Conservation (phyloP, 305 asterid species). For the Stenogyne calaminthoides region DNA sequence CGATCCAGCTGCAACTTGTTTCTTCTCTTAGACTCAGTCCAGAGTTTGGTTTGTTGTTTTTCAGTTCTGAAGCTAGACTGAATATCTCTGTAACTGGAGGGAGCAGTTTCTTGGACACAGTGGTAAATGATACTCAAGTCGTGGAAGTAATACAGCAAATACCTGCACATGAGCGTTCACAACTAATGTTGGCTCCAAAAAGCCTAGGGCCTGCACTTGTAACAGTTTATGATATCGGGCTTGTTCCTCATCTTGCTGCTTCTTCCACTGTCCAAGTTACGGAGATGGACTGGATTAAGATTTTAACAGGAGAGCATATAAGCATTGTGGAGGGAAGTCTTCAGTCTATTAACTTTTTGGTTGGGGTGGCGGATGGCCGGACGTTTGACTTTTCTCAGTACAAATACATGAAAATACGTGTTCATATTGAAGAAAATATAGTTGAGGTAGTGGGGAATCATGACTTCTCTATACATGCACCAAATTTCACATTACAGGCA, state of each 20-base stretch:
- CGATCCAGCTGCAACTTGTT: conserved; percentile 75
- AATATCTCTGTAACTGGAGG: conserved; percentile 86
- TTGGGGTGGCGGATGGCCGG: conserved; percentile 68
- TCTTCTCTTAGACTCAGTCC: conserved; percentile 78
- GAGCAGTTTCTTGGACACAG: conserved; percentile 65
- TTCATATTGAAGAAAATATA: conserved; percentile 65
- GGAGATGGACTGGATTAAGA: conserved; percentile 86
- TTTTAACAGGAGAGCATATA: conserved; percentile 60
- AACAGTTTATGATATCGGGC: conserved; percentile 75
- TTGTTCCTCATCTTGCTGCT: conserved; percentile 74
- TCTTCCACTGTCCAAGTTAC: conserved; percentile 77
- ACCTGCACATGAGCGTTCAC: conserved; percentile 56
- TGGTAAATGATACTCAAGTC: conserved; percentile 63
- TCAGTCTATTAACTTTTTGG: conserved; percentile 52
- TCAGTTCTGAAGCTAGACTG: conserved; percentile 65
- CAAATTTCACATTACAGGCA: conserved; percentile 65
- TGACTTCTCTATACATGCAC: conserved; percentile 40
- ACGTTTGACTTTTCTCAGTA: conserved; percentile 75
- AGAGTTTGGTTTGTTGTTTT: conserved; percentile 68
- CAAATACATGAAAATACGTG: conserved; percentile 60
- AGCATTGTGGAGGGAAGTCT: conserved; percentile 74
- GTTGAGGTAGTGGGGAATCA: conserved; percentile 54
- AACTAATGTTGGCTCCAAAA: conserved; percentile 73
- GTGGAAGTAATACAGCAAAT: conserved; percentile 53
- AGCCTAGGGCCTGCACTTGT: conserved; percentile 73